phyloP scores from a whole-genome alignment of 352 stramenopile species.

The Pythium aphanidermatum region DNA sequence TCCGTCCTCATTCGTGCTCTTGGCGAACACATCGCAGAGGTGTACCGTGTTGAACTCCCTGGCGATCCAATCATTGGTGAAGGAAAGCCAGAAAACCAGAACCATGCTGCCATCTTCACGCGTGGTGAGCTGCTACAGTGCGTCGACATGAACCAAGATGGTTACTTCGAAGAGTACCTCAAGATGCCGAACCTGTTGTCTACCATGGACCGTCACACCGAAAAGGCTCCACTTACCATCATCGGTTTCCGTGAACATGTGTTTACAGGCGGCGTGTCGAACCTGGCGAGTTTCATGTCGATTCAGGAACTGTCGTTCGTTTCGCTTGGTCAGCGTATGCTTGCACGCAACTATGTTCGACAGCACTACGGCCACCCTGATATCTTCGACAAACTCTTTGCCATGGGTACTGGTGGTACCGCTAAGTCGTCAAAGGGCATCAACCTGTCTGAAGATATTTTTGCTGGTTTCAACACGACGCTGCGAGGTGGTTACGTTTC shows the following conservation, averaged over 20 bases:
- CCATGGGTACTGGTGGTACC: conserved; percentile 71
- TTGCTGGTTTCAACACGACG: conserved; percentile 79
- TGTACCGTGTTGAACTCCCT: conserved; percentile 76
- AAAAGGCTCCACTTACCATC: conserved; percentile 68
- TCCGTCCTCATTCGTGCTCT: conserved; percentile 66
- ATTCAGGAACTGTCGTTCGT: conserved; percentile 82
- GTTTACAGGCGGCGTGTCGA: conserved; percentile 76
- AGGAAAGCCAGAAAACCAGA: conserved; percentile 86
- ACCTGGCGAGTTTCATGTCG: conserved; percentile 80
- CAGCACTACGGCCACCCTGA: conserved; percentile 84
- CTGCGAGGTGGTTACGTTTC: conserved; percentile 64
- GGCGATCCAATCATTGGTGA: conserved; percentile 78
- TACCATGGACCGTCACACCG: conserved; percentile 59
- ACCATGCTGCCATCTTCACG: conserved; percentile 83
- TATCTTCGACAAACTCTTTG: conserved; percentile 83
- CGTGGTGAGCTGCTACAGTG: conserved; percentile 78
- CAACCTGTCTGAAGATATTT: conserved; percentile 86
- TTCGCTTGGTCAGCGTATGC: conserved; percentile 74
- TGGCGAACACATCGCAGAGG: conserved; percentile 61
- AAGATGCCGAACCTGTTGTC: conserved; percentile 79
- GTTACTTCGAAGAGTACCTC: conserved; percentile 71
- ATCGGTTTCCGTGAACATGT: conserved; percentile 83
- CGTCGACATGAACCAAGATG: conserved; percentile 88
- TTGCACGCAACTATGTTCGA: conserved; percentile 59
- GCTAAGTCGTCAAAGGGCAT: conserved; percentile 78